phyloP scores from a whole-genome alignment of 805 yeast species.

The Zygosaccharomyces lentus region DNA sequence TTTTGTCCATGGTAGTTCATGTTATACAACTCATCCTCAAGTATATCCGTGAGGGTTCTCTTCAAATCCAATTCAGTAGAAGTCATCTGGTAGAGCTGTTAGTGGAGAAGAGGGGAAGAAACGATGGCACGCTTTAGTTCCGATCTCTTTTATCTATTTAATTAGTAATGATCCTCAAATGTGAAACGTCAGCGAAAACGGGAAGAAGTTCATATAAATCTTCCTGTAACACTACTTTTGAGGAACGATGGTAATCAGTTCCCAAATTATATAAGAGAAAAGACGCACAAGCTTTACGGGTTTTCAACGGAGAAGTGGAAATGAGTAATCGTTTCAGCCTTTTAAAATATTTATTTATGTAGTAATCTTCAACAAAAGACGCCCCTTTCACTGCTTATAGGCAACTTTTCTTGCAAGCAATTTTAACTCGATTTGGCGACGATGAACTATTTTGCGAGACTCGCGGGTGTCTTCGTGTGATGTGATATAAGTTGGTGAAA shows the following conservation, averaged over 20 bases:
- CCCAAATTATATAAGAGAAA: neutral
- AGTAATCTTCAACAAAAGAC: neutral
- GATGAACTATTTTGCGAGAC: too few species aligned
- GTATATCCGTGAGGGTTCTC: constrained; percentile 34
- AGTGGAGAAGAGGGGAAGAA: neutral
- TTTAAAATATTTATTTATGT: neutral
- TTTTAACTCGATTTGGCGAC: neutral
- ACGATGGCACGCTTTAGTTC: neutral
- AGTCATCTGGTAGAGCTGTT: constrained; percentile 9
- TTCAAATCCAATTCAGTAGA: constrained; percentile 18
- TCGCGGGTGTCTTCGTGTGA: too few species aligned
- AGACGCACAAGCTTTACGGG: neutral
- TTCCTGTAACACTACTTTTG: neutral
- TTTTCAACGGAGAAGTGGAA: neutral
- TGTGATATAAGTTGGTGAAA: too few species aligned
- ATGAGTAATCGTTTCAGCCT: neutral
- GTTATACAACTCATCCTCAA: constrained; percentile 34
- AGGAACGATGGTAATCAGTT: neutral
- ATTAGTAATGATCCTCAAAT: constrained; percentile 8
- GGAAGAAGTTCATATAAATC: neutral
- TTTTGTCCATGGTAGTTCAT: constrained; percentile 14
- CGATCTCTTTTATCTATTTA: constrained; percentile 4
- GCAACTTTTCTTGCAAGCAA: neutral
- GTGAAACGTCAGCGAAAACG: neutral
- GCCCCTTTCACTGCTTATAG: neutral